Conservation (phyloP, 305 asterid genomes). For the Fraxinus xanthoxyloides region DNA sequence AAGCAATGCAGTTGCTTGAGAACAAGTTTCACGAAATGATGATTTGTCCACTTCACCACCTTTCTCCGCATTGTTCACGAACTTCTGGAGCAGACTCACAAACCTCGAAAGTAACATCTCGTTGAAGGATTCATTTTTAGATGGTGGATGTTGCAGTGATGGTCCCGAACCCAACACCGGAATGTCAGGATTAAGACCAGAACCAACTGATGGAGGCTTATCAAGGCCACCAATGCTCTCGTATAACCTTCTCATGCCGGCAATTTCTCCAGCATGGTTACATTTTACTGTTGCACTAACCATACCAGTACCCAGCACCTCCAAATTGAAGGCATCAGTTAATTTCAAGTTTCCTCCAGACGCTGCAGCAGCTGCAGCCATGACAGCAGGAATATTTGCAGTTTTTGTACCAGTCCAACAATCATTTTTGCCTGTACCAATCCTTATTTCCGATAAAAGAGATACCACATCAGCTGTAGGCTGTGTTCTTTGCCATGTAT, state of each 20-base stretch:
- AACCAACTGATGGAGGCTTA: constrained; percentile 30
- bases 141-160: constrained; percentile 40
- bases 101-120: constrained; percentile 75
- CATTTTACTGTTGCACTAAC: constrained; percentile 96
- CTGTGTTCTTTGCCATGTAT: constrained; percentile 92
- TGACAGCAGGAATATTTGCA: constrained; percentile 86
- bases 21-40: constrained; percentile 85
- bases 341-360: constrained; percentile 93
- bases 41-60: constrained; percentile 90
- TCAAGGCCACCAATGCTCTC: constrained; percentile 84
- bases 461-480: constrained; percentile 97
- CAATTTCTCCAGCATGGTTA: constrained; percentile 99
- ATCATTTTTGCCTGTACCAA: constrained; percentile 97
- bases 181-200: constrained; percentile 56
- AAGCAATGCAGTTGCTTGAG: constrained; percentile 98
- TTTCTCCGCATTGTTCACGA: constrained; percentile 80
- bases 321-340: constrained; percentile 89
- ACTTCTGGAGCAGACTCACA: constrained; percentile 82
- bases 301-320: constrained; percentile 95
- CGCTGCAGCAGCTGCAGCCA: constrained; percentile 99
- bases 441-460: constrained; percentile 93
- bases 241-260: constrained; percentile 95
- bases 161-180: constrained; percentile 40
- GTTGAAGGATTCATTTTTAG: constrained; percentile 67
- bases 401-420: constrained; percentile 93